Evolutionary conservation across 768 basidiomycete species (phyloP).

Genomic region (Termitomyces sp.): DNA sequence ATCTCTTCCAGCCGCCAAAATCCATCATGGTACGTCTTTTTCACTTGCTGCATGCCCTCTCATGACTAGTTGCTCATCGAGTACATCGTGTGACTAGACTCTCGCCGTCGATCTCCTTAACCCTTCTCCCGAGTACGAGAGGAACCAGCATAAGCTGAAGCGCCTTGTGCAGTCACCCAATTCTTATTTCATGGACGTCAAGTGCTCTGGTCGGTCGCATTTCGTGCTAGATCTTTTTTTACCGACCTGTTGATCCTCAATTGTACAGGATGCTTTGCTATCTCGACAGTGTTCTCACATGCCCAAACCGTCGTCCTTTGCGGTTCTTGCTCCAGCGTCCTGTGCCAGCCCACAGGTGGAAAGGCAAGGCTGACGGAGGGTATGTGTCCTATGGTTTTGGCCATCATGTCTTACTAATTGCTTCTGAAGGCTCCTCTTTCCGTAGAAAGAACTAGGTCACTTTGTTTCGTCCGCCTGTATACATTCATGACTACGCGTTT

Average conservation of each 20-base stretch:
- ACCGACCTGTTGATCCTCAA: conserved; percentile 12
- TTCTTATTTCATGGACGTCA: conserved; percentile 99
- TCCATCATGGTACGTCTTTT: conserved; percentile 28
- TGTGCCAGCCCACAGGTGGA: conserved; percentile 99
- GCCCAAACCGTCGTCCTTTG: conserved; percentile 97
- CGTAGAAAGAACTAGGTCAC: conserved; percentile 82
- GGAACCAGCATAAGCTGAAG: conserved; percentile 97
- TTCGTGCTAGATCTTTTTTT: conserved; percentile 3
- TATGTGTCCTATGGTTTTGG: conserved; percentile 35
- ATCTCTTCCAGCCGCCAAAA: conserved; percentile 21
- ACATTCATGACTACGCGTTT: conserved; percentile 9
- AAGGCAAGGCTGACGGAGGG: conserved; percentile 98
- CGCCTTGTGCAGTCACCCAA: conserved; percentile 97
- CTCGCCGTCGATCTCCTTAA: conserved; percentile 98
- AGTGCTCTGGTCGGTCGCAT: conserved; percentile 82
- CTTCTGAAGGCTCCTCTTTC: conserved; percentile 86
- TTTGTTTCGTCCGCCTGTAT: conserved; percentile 20
- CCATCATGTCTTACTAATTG: conserved; percentile 4
- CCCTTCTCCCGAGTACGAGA: conserved; percentile 85
- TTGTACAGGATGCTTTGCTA: conserved; percentile 84
- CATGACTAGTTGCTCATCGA: conserved; percentile 1
- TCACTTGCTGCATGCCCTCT: neutral
- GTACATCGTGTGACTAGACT: conserved; percentile 47
- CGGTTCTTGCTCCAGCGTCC: conserved; percentile 85
- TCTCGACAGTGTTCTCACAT: conserved; percentile 99